Base-by-base conservation (phyloP, 2,329 filamentous ascomycete species). In the Dothideomycetidae sp. region DNA sequence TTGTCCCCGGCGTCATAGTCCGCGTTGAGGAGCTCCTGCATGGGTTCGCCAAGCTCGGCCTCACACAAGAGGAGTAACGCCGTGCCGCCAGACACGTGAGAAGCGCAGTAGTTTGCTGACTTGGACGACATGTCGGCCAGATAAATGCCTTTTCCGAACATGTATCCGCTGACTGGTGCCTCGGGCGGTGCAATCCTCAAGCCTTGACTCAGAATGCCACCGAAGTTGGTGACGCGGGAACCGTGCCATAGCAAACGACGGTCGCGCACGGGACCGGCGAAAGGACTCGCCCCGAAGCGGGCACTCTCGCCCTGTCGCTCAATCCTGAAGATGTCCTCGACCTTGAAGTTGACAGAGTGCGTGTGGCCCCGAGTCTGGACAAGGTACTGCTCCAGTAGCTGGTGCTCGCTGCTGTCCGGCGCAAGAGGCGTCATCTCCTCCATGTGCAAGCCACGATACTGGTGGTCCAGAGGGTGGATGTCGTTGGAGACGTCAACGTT, bases 91-190 rank as follows among this genome's bases (percentile, higher is more conserved):
- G 78, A 80, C 42, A 35, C 29, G 30, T 43, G 37, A 1, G 45
- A 23, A 36, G 57, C 69, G 53, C 82, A 90, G 60, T 93, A 93
- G 48, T 73, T 73, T 11, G 82, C 82, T 2, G 78, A 84, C 59
- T 92, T 93, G 53, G 73, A 79, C 0, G 75, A 79, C 68, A 85
- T 85, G 50, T 92, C 83, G 2, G 83, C 83, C 2, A 93, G 70
- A 53, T 93, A 93, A 32, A 93, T 80, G 31, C 84, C 84, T 57
- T 92, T 92, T 40, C 79, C 84, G 47, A 92, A 93, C 80, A 88
- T 88, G 37, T 48, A 48, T 30, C 46, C 46, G 13, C 36, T 41
- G 0, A 75, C 75, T 0, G 83, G 85, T 0, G 84, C 84, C 55
- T 92, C 78, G 0, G 79, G 78, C 0, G 85, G 85, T 5, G 85